Percentiles rank a stretch among this genome's conserved stretches.
phyloP scores from a whole-genome alignment of 2,329 filamentous ascomycete genomes.

The Pseudonectria buxi region DNA sequence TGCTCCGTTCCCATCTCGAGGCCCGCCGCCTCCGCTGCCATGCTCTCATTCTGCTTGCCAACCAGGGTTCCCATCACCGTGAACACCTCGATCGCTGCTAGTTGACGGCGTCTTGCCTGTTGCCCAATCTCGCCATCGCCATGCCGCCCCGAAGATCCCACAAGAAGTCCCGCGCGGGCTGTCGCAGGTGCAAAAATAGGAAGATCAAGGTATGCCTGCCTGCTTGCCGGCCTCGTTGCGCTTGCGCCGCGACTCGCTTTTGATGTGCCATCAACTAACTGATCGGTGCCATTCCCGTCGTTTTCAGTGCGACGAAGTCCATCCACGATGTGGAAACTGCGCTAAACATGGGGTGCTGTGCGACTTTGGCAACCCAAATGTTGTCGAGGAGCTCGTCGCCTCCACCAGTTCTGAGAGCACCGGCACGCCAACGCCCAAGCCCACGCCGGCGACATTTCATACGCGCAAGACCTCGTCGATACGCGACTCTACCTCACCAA shows the following conservation, averaged over 20 bases:
- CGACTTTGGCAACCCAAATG: conserved; percentile 53
- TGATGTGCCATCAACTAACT: conserved; percentile 7
- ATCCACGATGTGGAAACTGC: conserved; percentile 60
- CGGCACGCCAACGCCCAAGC: conserved; percentile 17
- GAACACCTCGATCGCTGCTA: conserved; percentile 12
- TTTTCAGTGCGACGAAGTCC: conserved; percentile 56
- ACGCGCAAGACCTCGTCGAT: conserved; percentile 18
- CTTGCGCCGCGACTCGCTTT: conserved; percentile 1
- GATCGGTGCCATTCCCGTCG: conserved; percentile 3
- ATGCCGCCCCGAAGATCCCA: conserved; percentile 63
- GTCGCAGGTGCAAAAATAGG: conserved; percentile 57
- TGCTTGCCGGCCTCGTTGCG: background rate
- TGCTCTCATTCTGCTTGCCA: conserved; percentile 22
- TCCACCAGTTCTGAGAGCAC: conserved; percentile 25
- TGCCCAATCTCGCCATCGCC: conserved; percentile 24
- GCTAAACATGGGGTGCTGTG: conserved; percentile 59
- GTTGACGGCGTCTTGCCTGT: conserved; percentile 16
- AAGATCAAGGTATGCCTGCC: conserved; percentile 57
- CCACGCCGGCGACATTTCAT: conserved; percentile 13
- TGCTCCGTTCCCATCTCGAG: conserved; percentile 9
- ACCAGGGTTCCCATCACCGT: conserved; percentile 18
- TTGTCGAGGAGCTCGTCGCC: conserved; percentile 38
- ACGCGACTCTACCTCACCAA: conserved; percentile 14
- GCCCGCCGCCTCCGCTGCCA: conserved; percentile 23
- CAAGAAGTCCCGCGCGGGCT: conserved; percentile 64